Evolutionary conservation across 2,329 filamentous ascomycete species (phyloP).

Genomic region (Teratosphaeria pseudoeucalypti): DNA sequence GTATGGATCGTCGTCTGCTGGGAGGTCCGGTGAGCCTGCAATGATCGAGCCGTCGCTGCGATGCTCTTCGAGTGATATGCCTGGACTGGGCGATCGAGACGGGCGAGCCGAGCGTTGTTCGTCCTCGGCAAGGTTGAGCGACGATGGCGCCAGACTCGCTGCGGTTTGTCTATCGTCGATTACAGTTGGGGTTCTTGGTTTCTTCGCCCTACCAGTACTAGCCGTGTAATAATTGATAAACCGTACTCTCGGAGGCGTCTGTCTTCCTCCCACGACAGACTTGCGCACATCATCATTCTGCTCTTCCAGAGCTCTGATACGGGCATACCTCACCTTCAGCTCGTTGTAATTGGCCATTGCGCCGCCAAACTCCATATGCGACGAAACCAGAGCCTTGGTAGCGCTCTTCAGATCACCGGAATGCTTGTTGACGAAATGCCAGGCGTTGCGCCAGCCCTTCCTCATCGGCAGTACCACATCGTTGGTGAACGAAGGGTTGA

Average conservation of each 20-base stretch:
- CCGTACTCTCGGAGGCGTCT: slow-evolving; percentile 46
- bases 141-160: background rate
- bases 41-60: background rate
- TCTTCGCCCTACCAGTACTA: slow-evolving; percentile 61
- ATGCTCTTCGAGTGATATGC: background rate
- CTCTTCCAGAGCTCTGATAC: slow-evolving; percentile 61
- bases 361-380: slow-evolving; percentile 73
- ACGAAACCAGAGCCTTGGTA: slow-evolving; percentile 62
- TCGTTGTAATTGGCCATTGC: slow-evolving; percentile 67
- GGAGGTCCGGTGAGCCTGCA: background rate
- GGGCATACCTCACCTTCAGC: slow-evolving; percentile 59
- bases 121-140: background rate
- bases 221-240: slow-evolving; percentile 88
- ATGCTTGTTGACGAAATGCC: slow-evolving; percentile 77
- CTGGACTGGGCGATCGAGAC: background rate
- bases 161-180: slow-evolving; percentile 1
- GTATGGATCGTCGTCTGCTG: background rate
- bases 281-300: slow-evolving; percentile 42
- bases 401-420: slow-evolving; percentile 61
- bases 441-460: slow-evolving; percentile 54
- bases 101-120: background rate
- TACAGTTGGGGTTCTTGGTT: slow-evolving; percentile 30
- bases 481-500: slow-evolving; percentile 66
- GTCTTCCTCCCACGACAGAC: slow-evolving; percentile 22
- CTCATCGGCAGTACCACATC: slow-evolving; percentile 60